Conservation (phyloP, 140 eudicot genomes). For the Anethum foeniculum region DNA sequence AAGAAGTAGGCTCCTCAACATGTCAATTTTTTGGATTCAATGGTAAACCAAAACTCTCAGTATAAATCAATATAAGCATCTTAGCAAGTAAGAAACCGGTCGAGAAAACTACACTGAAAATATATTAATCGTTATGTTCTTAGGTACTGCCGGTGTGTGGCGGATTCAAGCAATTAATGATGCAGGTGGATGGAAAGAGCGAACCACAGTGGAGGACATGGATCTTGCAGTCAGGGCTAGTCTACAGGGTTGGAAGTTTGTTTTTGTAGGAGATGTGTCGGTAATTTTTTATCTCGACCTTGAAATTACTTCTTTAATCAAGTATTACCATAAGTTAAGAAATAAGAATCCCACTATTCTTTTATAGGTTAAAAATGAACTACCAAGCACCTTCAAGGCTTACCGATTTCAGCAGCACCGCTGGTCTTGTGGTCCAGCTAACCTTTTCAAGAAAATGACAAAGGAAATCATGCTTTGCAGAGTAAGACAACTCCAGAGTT, state of each 20-base stretch:
- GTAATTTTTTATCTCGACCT: constrained; percentile 23
- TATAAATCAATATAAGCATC: background rate
- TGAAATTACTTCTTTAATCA: background rate
- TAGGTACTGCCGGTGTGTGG: constrained; percentile 94
- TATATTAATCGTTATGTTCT: background rate
- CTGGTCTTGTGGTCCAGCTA: constrained; percentile 95
- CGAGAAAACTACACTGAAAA: background rate
- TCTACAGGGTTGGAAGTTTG: constrained; percentile 80
- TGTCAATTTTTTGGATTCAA: constrained; percentile 79
- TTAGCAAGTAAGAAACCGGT: background rate
- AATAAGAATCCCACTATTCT: constrained; percentile 8
- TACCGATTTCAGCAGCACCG: constrained; percentile 80
- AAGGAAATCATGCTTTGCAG: constrained; percentile 54
- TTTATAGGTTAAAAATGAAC: constrained; percentile 63
- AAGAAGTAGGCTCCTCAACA: constrained; percentile 88
- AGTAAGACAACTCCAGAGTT: constrained; percentile 22
- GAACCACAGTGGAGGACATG: constrained; percentile 90
- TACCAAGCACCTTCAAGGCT: constrained; percentile 85
- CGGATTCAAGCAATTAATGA: constrained; percentile 58
- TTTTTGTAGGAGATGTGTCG: constrained; percentile 58
- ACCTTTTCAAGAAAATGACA: constrained; percentile 68
- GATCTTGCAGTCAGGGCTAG: constrained; percentile 87
- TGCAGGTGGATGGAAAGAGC: constrained; percentile 92
- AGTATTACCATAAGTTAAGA: background rate
- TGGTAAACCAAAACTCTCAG: constrained; percentile 31